Evolutionary conservation across 1,284 basidiomycete species (phyloP).

Genomic region (Hymenochaete sp.): DNA sequence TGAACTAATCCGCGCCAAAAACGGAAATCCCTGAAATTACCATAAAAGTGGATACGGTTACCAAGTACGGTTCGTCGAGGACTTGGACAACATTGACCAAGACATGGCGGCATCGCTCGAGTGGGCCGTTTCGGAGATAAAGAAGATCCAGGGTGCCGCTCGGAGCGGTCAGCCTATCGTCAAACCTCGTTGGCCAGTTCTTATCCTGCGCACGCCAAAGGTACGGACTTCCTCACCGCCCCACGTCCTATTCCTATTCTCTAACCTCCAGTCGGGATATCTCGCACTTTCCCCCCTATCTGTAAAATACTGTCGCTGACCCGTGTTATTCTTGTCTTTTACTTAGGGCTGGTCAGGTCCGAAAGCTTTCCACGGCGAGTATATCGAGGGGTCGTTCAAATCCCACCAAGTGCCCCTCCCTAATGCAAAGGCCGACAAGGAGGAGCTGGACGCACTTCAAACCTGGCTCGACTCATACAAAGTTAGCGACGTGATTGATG

Average conservation of each 20-base stretch:
- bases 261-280: too few relatives aligned
- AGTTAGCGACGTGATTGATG: constrained; percentile 53
- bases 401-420: constrained; percentile 80
- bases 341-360: constrained; percentile 59
- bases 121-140: constrained; percentile 75
- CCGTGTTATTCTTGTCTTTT: not conserved
- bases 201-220: constrained; percentile 79
- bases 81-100: constrained; percentile 54
- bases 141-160: constrained; percentile 71
- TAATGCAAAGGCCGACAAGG: constrained; percentile 49
- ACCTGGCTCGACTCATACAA: constrained; percentile 65
- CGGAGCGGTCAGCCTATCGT: constrained; percentile 64
- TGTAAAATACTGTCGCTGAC: not conserved
- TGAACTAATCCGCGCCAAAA: not conserved
- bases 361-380: constrained; percentile 52
- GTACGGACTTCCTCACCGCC: constrained; percentile 19
- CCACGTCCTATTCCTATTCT: not conserved
- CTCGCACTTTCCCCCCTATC: too few relatives aligned
- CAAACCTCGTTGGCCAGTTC: constrained; percentile 82
- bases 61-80: constrained; percentile 75
- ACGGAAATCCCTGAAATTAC: constrained; percentile 10
- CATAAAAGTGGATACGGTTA: constrained; percentile 69
- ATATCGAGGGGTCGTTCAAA: constrained; percentile 70
- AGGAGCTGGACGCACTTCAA: constrained; percentile 56
- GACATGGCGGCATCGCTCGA: constrained; percentile 74